Conservation (phyloP, 2,329 filamentous ascomycete genomes). For the Amesomyces nigricolor region DNA sequence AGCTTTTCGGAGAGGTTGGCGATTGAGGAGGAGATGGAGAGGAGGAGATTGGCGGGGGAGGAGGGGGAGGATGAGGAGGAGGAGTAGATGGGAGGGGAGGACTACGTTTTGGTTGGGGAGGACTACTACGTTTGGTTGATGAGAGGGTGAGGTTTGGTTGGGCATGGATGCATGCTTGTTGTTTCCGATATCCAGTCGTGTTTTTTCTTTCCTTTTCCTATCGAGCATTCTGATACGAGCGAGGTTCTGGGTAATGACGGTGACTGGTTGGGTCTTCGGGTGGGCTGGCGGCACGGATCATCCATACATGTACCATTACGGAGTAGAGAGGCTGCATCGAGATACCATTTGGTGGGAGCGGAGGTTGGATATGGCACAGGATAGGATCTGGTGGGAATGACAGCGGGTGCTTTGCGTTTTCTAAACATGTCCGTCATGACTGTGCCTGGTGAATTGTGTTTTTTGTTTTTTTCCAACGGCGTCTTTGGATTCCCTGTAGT, state of each 20-base stretch:
- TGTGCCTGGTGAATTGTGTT: too few species aligned
- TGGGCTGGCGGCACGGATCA: background rate
- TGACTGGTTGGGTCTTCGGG: background rate
- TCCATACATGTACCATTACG: conserved; percentile 15
- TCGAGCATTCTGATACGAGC: too few species aligned
- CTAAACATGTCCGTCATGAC: too few species aligned
- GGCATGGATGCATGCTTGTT: background rate
- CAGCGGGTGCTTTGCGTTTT: background rate
- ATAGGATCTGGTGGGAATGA: background rate
- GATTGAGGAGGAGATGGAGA: conserved; percentile 28
- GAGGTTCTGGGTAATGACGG: background rate
- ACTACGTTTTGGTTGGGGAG: background rate
- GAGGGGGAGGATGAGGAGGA: conserved; percentile 1
- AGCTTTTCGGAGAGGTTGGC: conserved; percentile 33
- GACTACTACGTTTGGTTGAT: background rate
- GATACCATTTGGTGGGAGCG: conserved; percentile 12
- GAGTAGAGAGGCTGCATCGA: conserved; percentile 15
- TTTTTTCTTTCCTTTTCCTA: too few species aligned
- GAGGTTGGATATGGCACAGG: background rate
- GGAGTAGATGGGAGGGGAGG: background rate
- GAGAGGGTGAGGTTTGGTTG: background rate
- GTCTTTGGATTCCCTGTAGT: too few species aligned
- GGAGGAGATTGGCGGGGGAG: conserved; percentile 10
- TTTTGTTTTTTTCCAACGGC: too few species aligned
- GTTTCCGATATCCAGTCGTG: too few species aligned